A percentile compares a stretch with the other conserved stretches of the same genome.
These are phyloP conservation scores for Hordeum marinum DNA, from an alignment of 176 grass and related monocot species.

Conservation along the genomic window DNA sequence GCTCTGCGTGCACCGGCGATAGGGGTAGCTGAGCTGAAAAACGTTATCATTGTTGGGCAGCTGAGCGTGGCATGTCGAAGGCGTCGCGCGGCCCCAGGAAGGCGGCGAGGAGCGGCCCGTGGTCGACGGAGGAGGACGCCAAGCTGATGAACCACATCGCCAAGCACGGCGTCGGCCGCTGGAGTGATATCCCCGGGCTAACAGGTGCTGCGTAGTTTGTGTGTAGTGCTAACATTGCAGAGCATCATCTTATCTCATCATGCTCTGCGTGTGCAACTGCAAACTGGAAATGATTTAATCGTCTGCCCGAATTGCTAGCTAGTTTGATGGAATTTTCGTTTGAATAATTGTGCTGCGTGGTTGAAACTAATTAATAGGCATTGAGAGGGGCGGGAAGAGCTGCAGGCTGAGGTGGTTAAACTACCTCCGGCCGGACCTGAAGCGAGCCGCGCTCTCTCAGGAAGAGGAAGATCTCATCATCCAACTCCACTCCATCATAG, in stretches of 20 bases:
- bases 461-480: conserved; percentile 63
- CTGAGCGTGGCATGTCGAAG: conserved; percentile 39
- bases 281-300: not conserved
- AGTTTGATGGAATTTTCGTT: not conserved
- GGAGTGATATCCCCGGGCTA: conserved; percentile 62
- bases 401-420: conserved; percentile 75
- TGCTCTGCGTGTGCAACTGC: not conserved
- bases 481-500: conserved; percentile 56
- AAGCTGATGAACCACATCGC: conserved; percentile 61
- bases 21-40: not conserved
- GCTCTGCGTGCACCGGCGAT: too few relatives aligned
- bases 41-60: not conserved
- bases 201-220: conserved; percentile 23
- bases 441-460: conserved; percentile 60
- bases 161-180: conserved; percentile 55
- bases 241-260: too few relatives aligned
- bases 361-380: conserved; percentile 15
- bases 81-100: conserved; percentile 28
- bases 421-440: conserved; percentile 68
- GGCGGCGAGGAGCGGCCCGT: conserved; percentile 57
- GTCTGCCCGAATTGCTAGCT: too few relatives aligned
- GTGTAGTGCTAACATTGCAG: not conserved
- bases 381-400: conserved; percentile 68
- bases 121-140: conserved; percentile 65
- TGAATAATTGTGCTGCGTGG: not conserved